Conservation (phyloP, 345 rosid species). For the Rhodomyrtus tomentosa region DNA sequence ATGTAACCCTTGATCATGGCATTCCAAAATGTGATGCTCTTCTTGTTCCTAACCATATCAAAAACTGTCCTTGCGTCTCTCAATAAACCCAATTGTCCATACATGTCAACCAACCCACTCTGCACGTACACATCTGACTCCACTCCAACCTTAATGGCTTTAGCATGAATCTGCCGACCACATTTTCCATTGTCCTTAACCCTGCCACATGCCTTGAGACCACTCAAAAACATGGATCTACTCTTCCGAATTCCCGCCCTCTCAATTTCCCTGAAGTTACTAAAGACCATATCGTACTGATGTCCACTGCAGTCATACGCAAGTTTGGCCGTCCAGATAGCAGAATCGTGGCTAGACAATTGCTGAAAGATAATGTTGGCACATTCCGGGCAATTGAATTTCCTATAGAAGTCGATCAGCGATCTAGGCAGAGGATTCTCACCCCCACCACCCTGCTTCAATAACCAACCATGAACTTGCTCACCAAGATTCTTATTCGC, state of each 20-base stretch:
- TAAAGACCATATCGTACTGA: conserved; percentile 22
- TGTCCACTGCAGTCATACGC: conserved; percentile 40
- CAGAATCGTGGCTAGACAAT: conserved; percentile 13
- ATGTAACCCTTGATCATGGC: conserved; percentile 43
- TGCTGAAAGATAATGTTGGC: conserved; percentile 29
- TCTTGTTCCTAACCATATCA: conserved; percentile 8
- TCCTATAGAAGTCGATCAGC: conserved; percentile 47
- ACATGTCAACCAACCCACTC: conserved; percentile 52
- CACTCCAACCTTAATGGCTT: conserved; percentile 42
- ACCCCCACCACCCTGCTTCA: conserved; percentile 30
- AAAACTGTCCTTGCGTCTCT: conserved; percentile 39
- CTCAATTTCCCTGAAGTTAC: conserved; percentile 39
- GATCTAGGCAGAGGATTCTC: conserved; percentile 23
- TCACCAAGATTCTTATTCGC: conserved; percentile 43
- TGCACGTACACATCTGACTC: conserved; percentile 26
- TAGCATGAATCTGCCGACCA: conserved; percentile 49
- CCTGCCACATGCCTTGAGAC: conserved; percentile 43
- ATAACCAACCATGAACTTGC: conserved; percentile 53
- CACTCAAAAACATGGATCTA: conserved; percentile 26
- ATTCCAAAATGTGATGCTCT: conserved; percentile 32
- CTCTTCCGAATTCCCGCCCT: conserved; percentile 28
- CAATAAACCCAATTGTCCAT: conserved; percentile 38
- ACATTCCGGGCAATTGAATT: conserved; percentile 23
- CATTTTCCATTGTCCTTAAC: conserved; percentile 27
- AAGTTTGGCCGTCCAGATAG: conserved; percentile 47